These are phyloP conservation scores for Penicillium sp. DNA, from an alignment of 2,329 filamentous ascomycete species.

Conservation along the genomic window DNA sequence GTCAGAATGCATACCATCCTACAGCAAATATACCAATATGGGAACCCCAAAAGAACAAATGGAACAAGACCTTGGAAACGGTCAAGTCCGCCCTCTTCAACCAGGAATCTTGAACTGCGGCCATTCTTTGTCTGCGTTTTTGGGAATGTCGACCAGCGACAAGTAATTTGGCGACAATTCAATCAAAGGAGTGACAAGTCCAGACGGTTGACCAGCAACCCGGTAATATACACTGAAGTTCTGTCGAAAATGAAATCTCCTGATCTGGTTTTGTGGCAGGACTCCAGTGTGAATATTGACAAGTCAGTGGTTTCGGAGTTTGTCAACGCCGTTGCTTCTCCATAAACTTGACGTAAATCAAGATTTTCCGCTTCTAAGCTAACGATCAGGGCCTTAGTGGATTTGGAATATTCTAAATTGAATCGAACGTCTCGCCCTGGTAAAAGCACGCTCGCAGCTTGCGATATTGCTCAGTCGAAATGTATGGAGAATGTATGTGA, in stretches of 20 bases:
- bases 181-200: slow-evolving; percentile 22
- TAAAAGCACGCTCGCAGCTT: background rate
- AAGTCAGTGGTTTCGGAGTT: background rate
- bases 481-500: background rate
- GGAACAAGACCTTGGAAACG: slow-evolving; percentile 71
- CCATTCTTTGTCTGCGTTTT: slow-evolving; percentile 15
- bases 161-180: slow-evolving; percentile 10
- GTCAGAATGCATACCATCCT: slow-evolving; percentile 67
- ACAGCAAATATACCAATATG: slow-evolving; percentile 77
- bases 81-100: slow-evolving; percentile 59
- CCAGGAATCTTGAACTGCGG: slow-evolving; percentile 14
- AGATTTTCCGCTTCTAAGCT: background rate
- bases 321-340: slow-evolving; percentile 15
- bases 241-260: background rate
- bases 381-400: background rate
- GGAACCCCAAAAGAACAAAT: slow-evolving; percentile 75
- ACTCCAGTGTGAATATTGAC: background rate
- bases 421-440: background rate
- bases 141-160: slow-evolving; percentile 31
- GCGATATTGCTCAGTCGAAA: background rate
- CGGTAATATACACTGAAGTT: background rate
- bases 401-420: background rate
- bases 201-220: slow-evolving; percentile 26
- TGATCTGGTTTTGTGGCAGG: background rate
- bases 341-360: slow-evolving; percentile 18